Conservation (phyloP, 2,329 filamentous ascomycete species). For the Nothophaeocryptopus gaeumannii region DNA sequence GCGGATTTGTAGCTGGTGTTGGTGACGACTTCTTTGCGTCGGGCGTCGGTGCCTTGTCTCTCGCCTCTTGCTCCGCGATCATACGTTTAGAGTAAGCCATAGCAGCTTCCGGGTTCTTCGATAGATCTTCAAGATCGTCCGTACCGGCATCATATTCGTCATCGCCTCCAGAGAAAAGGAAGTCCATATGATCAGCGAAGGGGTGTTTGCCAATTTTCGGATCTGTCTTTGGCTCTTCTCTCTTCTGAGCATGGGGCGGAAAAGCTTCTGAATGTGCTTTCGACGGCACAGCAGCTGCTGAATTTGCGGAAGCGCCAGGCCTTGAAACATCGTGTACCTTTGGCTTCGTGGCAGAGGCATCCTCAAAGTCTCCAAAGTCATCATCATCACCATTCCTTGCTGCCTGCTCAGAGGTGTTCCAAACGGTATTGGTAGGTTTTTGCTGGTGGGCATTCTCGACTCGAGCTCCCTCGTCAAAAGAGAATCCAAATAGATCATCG, state of each 20-base stretch:
- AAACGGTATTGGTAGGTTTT: too few species aligned
- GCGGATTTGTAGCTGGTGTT: slow-evolving; percentile 7
- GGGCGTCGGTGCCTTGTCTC: slow-evolving; percentile 8
- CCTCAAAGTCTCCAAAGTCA: slow-evolving; percentile 56
- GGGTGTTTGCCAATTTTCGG: slow-evolving; percentile 29
- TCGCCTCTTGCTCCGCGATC: slow-evolving; percentile 28
- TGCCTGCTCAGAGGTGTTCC: neutral
- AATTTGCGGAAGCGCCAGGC: slow-evolving; percentile 16
- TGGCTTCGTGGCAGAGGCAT: slow-evolving; percentile 29
- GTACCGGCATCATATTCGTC: slow-evolving; percentile 36
- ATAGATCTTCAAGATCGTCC: slow-evolving; percentile 33
- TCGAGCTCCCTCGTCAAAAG: neutral
- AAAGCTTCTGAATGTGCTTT: slow-evolving; percentile 6
- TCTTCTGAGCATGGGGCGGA: slow-evolving; percentile 11
- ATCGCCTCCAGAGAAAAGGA: slow-evolving; percentile 33
- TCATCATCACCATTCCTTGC: slow-evolving; percentile 40
- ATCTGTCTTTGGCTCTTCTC: slow-evolving; percentile 4
- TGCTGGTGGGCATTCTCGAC: neutral
- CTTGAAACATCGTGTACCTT: neutral
- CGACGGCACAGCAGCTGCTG: slow-evolving; percentile 3
- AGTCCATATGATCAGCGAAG: slow-evolving; percentile 35
- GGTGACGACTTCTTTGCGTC: slow-evolving; percentile 3
- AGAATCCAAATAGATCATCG: neutral
- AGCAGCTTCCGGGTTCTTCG: slow-evolving; percentile 35
- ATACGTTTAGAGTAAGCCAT: slow-evolving; percentile 36